Base-by-base conservation (phyloP, 352 stramenopile species). In the Phytophthora constricta region DNA sequence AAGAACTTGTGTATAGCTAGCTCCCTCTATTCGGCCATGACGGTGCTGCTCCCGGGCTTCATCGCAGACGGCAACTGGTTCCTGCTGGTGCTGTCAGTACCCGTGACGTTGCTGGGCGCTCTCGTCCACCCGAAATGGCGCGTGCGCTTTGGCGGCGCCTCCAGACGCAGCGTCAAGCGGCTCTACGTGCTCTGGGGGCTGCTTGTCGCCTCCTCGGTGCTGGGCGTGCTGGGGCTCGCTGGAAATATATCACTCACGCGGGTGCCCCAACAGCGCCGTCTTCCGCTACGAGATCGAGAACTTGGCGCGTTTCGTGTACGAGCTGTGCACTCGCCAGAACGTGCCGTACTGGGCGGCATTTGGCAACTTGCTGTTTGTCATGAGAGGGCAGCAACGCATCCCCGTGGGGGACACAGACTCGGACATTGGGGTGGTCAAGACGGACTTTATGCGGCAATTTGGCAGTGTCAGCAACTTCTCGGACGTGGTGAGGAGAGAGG, bases 381-480 rank as follows among this genome's bases (percentile, higher is more conserved):
- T 93, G 63, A 80, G 86, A 41, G 72, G 74, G n/a, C 49, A 90
- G 46, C 68, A 61, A 5, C 73, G 75, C 37, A 92, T 93, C 55
- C 86, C 86, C 10, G 80, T 83, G 52, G 84, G 82, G 33, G 86
- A 93, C 71, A 92, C 86, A 11, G 84, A 93, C 74, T 91, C 86
- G 63, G 86, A 92, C 67, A 81, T 93, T 55, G 79, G 76, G n/a
- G 70, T 93, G 19, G 53, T 85, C 19, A 91, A 93, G 65, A 60
- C 47, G 27, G 69, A 61, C 41, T 89, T 93, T 43, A 62, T 90
- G 33, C 54, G 70, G 26, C 65, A 59, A 13, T 93, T 91, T 45
- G 39, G 49, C 16, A 77, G 69, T n/a, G 69, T 92, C 16, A 54
- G 62, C 13, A 88, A 85, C 43, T 91, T 93, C 50, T 85, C 86